Conservation (phyloP, 306 rosid species). For the Benincasa hispida region DNA sequence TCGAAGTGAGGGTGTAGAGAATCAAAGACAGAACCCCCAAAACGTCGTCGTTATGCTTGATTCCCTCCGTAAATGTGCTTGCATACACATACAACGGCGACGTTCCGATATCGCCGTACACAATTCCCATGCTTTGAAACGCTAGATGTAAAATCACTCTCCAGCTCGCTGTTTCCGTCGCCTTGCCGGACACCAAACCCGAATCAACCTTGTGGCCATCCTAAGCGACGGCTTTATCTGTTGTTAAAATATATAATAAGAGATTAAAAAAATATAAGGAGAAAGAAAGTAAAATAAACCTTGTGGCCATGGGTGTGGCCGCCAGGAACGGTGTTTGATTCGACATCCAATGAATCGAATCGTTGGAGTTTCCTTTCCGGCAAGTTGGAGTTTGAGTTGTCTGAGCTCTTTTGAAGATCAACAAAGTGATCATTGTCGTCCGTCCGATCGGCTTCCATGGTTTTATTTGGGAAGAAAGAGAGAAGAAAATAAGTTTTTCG, state of each 20-base stretch:
- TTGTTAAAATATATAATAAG: too few species aligned
- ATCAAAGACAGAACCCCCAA: slow-evolving; percentile 58
- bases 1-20: slow-evolving; percentile 43
- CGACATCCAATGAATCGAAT: slow-evolving; percentile 32
- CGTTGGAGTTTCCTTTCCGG: slow-evolving; percentile 9
- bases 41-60: slow-evolving; percentile 40
- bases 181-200: not conserved
- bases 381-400: not conserved
- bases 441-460: not conserved
- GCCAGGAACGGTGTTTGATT: slow-evolving; percentile 16
- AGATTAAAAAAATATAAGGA: not conserved
- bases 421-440: not conserved
- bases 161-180: slow-evolving; percentile 13
- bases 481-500: not conserved
- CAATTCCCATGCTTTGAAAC: slow-evolving; percentile 22
- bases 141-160: slow-evolving; percentile 27
- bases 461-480: not conserved
- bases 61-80: slow-evolving; percentile 19
- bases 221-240: too few species aligned
- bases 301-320: slow-evolving; percentile 16
- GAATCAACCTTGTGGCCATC: too few species aligned
- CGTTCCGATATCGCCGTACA: slow-evolving; percentile 31
- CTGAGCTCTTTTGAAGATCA: not conserved
- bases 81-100: slow-evolving; percentile 24
- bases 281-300: not conserved